Percentiles rank a stretch among this genome's conserved stretches.
Evolutionary conservation across 345 rosid species (phyloP).

Genomic region (Eucalyptus regnans): DNA sequence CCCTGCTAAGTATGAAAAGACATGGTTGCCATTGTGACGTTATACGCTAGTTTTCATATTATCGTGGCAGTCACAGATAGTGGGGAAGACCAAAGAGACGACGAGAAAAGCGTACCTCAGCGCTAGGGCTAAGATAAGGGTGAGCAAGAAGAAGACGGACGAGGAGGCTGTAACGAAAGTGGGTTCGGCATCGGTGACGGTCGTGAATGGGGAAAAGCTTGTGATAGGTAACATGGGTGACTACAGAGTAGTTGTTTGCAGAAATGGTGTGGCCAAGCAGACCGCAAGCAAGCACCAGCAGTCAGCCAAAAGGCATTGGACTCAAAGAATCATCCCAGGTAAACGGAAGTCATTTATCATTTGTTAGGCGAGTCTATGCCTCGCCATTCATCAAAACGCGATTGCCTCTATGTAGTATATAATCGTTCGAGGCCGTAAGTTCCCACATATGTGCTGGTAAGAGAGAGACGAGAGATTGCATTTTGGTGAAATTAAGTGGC

Average conservation of each 20-base stretch:
- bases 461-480: neutral
- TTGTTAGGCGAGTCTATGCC: neutral
- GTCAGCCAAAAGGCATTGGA: conserved; percentile 29
- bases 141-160: conserved; percentile 16
- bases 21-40: neutral
- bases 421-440: neutral
- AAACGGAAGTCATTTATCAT: neutral
- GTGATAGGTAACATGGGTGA: conserved; percentile 51
- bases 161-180: neutral
- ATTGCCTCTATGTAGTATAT: neutral
- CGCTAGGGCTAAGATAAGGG: conserved; percentile 34
- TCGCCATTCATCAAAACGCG: neutral
- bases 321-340: conserved; percentile 31
- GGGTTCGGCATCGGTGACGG: conserved; percentile 45
- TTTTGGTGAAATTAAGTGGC: neutral
- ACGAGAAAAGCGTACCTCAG: conserved; percentile 43
- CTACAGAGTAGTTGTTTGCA: conserved; percentile 44
- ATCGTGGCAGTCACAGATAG: conserved; percentile 24
- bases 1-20: neutral
- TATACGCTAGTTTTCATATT: neutral
- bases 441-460: neutral
- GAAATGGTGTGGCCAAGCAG: conserved; percentile 57
- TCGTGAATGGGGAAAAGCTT: conserved; percentile 63
- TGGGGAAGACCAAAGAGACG: conserved; percentile 38
- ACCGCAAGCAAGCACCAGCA: conserved; percentile 11